Evolutionary conservation across 495 filamentous ascomycete species (phyloP).

Genomic region (Xylaria cubensis): DNA sequence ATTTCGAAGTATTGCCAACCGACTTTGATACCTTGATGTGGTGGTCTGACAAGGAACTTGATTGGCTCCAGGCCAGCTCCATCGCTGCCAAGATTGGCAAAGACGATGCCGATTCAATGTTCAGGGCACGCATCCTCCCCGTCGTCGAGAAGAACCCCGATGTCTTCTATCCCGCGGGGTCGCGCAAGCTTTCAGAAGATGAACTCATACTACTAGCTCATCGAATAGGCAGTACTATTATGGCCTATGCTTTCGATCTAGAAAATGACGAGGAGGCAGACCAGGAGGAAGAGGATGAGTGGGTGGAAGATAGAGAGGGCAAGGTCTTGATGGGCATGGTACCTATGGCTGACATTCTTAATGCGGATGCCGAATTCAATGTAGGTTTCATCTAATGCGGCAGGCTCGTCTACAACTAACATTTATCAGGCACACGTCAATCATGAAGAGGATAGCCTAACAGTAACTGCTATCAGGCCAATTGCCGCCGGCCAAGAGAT

Average conservation of each 20-base stretch:
- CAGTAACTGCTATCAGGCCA: constrained; percentile 69
- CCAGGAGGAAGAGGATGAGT: constrained; percentile 65
- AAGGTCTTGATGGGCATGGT: constrained; percentile 79
- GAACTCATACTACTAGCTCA: constrained; percentile 70
- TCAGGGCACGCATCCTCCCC: constrained; percentile 67
- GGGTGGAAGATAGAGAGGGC: constrained; percentile 73
- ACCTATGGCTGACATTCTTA: constrained; percentile 89
- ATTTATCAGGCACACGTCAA: constrained; percentile 67
- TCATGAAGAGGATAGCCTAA: constrained; percentile 68
- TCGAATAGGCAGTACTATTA: constrained; percentile 83
- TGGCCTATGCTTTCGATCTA: constrained; percentile 95
- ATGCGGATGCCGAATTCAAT: constrained; percentile 87
- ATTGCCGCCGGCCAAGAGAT: constrained; percentile 79
- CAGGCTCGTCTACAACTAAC: constrained; percentile 24
- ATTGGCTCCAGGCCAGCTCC: constrained; percentile 76
- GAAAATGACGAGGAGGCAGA: constrained; percentile 58
- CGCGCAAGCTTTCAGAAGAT: constrained; percentile 49
- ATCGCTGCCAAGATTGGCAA: constrained; percentile 81
- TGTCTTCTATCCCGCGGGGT: constrained; percentile 58
- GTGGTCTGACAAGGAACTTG: constrained; percentile 76
- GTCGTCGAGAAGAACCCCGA: constrained; percentile 52
- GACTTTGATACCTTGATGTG: constrained; percentile 90
- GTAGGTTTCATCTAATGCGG: constrained; percentile 29
- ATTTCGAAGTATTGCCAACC: constrained; percentile 80
- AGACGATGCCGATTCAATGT: constrained; percentile 70